A percentile compares a stretch with the other conserved stretches of the same genome.
These are phyloP conservation scores for Papiliotrema terrestris DNA, from an alignment of 1,284 basidiomycete species.

Conservation along the genomic window DNA sequence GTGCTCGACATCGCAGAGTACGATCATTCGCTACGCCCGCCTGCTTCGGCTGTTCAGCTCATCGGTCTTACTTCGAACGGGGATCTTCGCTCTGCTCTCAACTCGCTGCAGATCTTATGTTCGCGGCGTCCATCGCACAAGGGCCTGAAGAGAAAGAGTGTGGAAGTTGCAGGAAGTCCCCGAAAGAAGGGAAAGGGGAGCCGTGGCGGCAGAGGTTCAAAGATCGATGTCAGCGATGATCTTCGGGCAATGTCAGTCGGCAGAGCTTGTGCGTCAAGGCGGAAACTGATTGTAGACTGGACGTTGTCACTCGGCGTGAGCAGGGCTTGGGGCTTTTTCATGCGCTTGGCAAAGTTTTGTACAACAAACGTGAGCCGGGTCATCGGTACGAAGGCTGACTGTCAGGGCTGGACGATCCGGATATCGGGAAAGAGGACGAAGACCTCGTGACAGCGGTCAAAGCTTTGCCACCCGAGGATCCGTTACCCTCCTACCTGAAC, in stretches of 20 bases:
- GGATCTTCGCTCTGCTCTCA: conserved; percentile 88
- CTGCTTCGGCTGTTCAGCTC: conserved; percentile 65
- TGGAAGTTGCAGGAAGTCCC: conserved; percentile 18
- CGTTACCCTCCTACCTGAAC: conserved; percentile 57
- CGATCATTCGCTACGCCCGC: conserved; percentile 47
- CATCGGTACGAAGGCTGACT: conserved; percentile 1
- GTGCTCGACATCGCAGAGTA: conserved; percentile 58
- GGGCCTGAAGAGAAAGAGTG: conserved; percentile 17
- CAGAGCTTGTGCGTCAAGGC: background rate
- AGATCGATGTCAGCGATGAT: conserved; percentile 43
- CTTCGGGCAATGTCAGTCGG: conserved; percentile 45
- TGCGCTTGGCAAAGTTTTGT: conserved; percentile 86
- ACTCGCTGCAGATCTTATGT: conserved; percentile 76
- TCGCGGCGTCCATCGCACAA: conserved; percentile 6
- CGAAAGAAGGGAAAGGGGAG: conserved; percentile 35
- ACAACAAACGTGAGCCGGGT: conserved; percentile 78
- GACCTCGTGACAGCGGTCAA: conserved; percentile 23
- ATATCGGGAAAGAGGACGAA: conserved; percentile 32
- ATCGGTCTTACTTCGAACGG: conserved; percentile 78
- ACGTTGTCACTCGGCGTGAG: conserved; percentile 74
- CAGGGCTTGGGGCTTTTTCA: conserved; percentile 87
- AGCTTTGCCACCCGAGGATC: conserved; percentile 50
- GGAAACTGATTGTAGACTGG: conserved; percentile 49
- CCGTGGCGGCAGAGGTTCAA: conserved; percentile 42
- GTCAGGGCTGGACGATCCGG: conserved; percentile 40